Evolutionary conservation across 371 early-diverging fungal genomes (phyloP).

Genomic region (Rhizopus arrhizus): DNA sequence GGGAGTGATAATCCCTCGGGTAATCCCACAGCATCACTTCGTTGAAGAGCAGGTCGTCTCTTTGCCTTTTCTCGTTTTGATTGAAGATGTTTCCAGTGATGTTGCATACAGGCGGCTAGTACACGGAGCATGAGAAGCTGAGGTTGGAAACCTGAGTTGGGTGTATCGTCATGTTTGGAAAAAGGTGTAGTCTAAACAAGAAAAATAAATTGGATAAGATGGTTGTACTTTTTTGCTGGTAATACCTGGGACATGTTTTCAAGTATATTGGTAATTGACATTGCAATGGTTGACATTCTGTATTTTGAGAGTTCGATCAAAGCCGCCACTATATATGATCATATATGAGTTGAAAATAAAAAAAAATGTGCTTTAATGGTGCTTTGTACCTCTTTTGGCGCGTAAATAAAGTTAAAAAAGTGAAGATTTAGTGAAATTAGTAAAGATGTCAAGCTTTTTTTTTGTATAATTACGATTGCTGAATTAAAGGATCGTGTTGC

Average conservation of each 20-base stretch:
- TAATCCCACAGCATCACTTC: not conserved
- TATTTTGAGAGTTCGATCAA: constrained; percentile 61
- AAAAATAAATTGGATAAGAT: not conserved
- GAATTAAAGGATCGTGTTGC: constrained; percentile 60
- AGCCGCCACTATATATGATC: constrained; percentile 37
- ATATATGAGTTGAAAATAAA: constrained; percentile 11
- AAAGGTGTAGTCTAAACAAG: not conserved
- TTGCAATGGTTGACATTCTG: constrained; percentile 49
- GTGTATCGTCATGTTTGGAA: constrained; percentile 45
- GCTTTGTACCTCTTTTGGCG: not conserved
- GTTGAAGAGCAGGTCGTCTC: constrained; percentile 3
- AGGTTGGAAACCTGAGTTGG: constrained; percentile 59
- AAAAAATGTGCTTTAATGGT: not conserved
- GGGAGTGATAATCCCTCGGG: constrained; percentile 16
- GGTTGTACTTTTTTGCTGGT: not conserved
- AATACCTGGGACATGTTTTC: constrained; percentile 54
- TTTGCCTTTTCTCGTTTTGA: not conserved
- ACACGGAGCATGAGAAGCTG: constrained; percentile 71
- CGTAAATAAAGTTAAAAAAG: too few relatives aligned
- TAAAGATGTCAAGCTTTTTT: not conserved
- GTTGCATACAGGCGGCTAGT: constrained; percentile 67
- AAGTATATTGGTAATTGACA: constrained; percentile 46
- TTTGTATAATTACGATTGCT: constrained; percentile 45
- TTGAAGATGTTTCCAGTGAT: constrained; percentile 54
- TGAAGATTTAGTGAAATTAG: too few relatives aligned